Base-by-base conservation (phyloP, 306 rosid genomes). In the Quercus berberidifolia region DNA sequence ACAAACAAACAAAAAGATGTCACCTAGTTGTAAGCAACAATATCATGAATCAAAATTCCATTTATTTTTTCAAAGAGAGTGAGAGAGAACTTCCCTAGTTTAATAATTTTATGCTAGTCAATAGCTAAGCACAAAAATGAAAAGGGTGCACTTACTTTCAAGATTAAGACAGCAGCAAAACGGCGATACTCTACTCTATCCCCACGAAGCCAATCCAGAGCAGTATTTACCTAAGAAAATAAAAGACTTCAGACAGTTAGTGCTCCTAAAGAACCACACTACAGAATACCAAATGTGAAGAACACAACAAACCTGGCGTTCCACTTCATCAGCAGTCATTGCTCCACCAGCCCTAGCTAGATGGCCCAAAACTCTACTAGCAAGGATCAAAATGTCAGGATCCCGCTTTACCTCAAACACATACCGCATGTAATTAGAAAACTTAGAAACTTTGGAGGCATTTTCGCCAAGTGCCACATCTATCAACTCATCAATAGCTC, bases 291-390 rank as follows among this genome's bases (percentile, higher is more conserved):
- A 49, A 49, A 10, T 77, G 54, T 35, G 25, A n/a, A n/a, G 54
- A 25, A 19, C 56, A 19, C 73, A 57, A 85, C 81, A 38, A 65
- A 94, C 99, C 97, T 95, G 99, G 76, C 89, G 90, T 89, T 95
- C 97, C 57, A 95, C 98, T 88, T 95, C 98, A 83, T 95, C 98
- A 0, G 98, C 98, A 15, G 99, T 95, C 98, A 93, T 95, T 67
- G 99, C 94, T 59, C 99, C 99, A 6, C 99, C 99, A 5, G 99
- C 98, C 86, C 97, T 86, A 46, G 94, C 99, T 14, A 95, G 89
- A 77, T 95, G 99, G 75, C 99, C 99, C 60, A 95, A 88, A 83
- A 95, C 99, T 81, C 88, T 91, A 80, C 99, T 93, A 41, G 98
- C 99, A 46, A 91, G 90, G 81, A 90, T 96, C 83, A 95, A 83